Percentiles rank a stretch among this genome's conserved stretches.
These are phyloP conservation scores for Talaromyces sp. DNA, from an alignment of 2,329 filamentous ascomycete species.

Conservation along the genomic window DNA sequence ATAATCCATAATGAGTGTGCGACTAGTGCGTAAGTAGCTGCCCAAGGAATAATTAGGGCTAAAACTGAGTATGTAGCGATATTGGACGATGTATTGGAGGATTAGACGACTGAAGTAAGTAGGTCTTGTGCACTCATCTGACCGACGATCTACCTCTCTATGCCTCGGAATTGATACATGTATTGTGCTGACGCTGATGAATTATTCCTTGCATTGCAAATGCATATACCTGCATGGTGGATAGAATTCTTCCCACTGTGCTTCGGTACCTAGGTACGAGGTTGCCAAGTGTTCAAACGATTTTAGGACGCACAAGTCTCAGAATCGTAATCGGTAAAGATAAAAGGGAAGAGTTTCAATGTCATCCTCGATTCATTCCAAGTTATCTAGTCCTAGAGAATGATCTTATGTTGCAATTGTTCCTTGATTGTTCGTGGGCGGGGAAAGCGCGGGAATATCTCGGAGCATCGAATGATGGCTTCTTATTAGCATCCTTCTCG, in stretches of 20 bases:
- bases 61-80: no score
- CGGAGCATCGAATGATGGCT: constrained; percentile 5
- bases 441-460: not conserved
- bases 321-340: no score
- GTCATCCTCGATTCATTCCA: not conserved
- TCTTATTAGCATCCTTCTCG: not conserved
- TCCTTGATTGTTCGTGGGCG: not conserved
- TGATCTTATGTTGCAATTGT: not conserved
- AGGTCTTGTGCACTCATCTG: no score
- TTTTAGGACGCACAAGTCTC: not conserved
- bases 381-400: not conserved
- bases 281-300: not conserved
- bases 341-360: not conserved
- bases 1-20: not conserved
- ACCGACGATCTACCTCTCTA: no score
- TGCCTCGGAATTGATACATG: no score
- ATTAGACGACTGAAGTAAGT: no score
- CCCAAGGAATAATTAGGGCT: not conserved
- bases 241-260: not conserved
- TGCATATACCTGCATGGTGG: no score
- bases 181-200: no score
- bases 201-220: no score
- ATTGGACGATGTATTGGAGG: no score
- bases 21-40: not conserved
- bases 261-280: not conserved